Base-by-base conservation (phyloP, 192 early-diverging fungal genomes). In the Umbelopsis sp. region DNA sequence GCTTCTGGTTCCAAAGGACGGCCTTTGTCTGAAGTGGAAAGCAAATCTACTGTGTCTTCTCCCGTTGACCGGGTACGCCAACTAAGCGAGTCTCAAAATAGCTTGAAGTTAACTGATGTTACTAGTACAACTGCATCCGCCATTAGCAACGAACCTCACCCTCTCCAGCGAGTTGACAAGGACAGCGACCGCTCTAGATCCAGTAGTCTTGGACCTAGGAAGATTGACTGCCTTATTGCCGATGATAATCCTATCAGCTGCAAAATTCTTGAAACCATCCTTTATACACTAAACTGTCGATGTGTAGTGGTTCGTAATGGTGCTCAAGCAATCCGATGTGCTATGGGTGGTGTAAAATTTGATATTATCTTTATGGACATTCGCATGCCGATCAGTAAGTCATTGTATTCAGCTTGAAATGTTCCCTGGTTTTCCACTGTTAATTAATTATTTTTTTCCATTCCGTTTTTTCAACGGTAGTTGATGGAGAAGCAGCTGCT, bases 331-430 rank as follows among this genome's bases (percentile, higher is more conserved):
- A 87, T 97, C 70, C 90, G 92, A 52, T 92, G 90, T 65, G 93
- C 93, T 0, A 92, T 96, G 87, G 95, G 95, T 0, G 87, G 91
- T 65, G 88, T 95, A 29, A 91, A 88, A 71, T 98, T 94, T 82
- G 95, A 97, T 71, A 83, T 95, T 36, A 96, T 98, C 59, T 97
- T 98, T 71, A 94, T 96, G 93, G 94, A 95, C 69, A 90, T 93
- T 17, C 85, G 91, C 11, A 96, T 97, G 92, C 95, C 95, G n/a
- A 92, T 96, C 43, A 84, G 92, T 95, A 91, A 85, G 87, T 84
- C 12, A 70, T 54, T 45, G n/a, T n/a, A n/a, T n/a, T n/a, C n/a
- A n/a, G n/a, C n/a, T 41, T 41, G 38, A 1, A 41, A 41, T 11
- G 38, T 5, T 1, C 0, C 12, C 7, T 41, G 38, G 38, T 11